Percentiles rank a stretch among this genome's conserved stretches.
These are phyloP conservation scores for Cystofilobasidium bisporidii DNA, from an alignment of 768 basidiomycete genomes.

Conservation along the genomic window DNA sequence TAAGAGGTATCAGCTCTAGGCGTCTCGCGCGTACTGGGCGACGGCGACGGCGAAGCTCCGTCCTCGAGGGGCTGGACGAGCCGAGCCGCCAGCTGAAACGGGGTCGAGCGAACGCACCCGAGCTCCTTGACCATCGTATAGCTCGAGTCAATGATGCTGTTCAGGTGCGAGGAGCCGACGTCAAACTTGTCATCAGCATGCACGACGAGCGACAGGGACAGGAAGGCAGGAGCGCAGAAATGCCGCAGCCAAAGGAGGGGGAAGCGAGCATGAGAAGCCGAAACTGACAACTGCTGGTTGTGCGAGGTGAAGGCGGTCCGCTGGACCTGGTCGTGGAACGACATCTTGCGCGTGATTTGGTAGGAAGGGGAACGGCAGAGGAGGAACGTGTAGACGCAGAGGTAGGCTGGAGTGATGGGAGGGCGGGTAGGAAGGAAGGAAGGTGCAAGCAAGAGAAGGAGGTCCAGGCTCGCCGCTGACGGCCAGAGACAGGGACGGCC, in stretches of 20 bases:
- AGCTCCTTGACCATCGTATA: constrained; percentile 95
- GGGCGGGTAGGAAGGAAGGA: no score
- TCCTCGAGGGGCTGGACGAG: no score
- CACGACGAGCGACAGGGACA: not conserved
- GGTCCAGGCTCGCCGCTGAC: no score
- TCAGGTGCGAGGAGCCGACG: not conserved
- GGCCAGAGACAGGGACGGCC: no score
- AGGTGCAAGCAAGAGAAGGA: no score
- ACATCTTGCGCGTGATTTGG: not conserved
- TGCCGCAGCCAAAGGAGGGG: not conserved
- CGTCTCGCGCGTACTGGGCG: no score
- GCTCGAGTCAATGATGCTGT: constrained; percentile 56
- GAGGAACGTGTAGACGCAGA: not conserved
- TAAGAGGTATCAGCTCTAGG: no score
- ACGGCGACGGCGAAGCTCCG: no score
- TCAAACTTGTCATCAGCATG: not conserved
- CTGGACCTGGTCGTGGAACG: constrained; percentile 6
- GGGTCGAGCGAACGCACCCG: constrained; percentile 28
- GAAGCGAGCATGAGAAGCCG: not conserved
- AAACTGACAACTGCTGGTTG: constrained; percentile 27
- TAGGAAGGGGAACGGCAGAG: not conserved
- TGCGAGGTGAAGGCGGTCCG: constrained; percentile 21
- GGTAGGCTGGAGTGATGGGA: no score
- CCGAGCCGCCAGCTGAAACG: no score
- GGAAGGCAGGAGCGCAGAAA: no score